Base-by-base conservation (phyloP, 2,329 filamentous ascomycete genomes). In the Pseudogymnoascus sp. region DNA sequence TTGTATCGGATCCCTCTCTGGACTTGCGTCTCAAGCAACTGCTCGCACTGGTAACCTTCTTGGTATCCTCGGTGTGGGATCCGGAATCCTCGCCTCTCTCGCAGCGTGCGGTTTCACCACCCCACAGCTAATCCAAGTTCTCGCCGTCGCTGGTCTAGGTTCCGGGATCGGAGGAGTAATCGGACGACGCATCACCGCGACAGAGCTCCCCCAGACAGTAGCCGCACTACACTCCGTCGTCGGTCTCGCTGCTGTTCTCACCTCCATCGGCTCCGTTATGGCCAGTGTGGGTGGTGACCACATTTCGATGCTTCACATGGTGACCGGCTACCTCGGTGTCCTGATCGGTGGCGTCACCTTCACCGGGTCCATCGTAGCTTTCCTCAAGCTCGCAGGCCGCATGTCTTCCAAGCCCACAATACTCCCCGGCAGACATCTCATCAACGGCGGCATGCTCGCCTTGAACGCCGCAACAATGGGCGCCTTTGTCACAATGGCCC, bases 201-300 rank as follows among this genome's bases (percentile, higher is more conserved):
- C 91, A 0, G 90, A 91, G 62, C 83, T 96, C 1, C 92, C 92
- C 0, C 91, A 96, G 73, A 96, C 91, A 0, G 91, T 96, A 1
- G 92, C 91, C 18, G 91, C 91, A 0, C 79, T 96, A 31, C 92
- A 96, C 75, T 95, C 91, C 0, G 91, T 96, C 6, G 92, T 96
- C 33, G 92, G 92, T 73, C 81, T 96, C 0, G 91, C 91, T 10
- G 92, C 92, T 8, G 91, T 96, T 0, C 75, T 96, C 69, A 96
- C 92, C 1, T 94, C 90, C 69, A 90, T 94, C 66, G 92, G 91
- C 59, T 93, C 90, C 67, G 90, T 96, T 16, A 85, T 96, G 81
- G 84, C 85, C 14, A 82, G 89, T 68, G 79, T 92, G 6, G 78
- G 82, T 11, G 81, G 91, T 68, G 50, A 56, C 11, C 50, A 56